A percentile compares a stretch with the other conserved stretches of the same genome.
These are phyloP conservation scores for Beauveria caledonica DNA, from an alignment of 2,329 filamentous ascomycete genomes.

Conservation along the genomic window DNA sequence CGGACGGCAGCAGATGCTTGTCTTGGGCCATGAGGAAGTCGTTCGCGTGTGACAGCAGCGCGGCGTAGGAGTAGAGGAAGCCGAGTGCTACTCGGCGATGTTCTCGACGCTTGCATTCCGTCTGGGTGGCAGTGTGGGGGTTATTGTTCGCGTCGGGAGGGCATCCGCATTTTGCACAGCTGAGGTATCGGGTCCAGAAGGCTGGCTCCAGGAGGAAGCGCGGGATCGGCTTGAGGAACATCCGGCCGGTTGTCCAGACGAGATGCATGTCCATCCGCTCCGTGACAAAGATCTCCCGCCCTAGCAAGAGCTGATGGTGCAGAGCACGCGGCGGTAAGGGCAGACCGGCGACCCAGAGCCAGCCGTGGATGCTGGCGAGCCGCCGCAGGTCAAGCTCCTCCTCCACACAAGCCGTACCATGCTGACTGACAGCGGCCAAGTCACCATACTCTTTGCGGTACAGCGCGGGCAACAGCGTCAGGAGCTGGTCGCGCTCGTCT, in stretches of 20 bases:
- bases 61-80: conserved; percentile 28
- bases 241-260: conserved; percentile 17
- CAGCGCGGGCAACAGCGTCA: no score
- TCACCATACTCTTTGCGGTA: no score
- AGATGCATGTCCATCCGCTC: conserved; percentile 17
- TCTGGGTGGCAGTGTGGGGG: background rate
- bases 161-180: background rate
- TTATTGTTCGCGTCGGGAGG: background rate
- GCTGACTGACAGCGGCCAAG: no score
- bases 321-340: no score
- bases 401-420: no score
- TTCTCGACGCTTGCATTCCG: background rate
- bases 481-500: no score
- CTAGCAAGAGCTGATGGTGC: no score
- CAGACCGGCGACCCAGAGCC: no score
- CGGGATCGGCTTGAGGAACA: conserved; percentile 28
- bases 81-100: background rate
- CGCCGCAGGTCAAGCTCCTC: no score
- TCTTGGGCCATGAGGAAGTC: conserved; percentile 26
- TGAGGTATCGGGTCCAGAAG: background rate
- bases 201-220: conserved; percentile 24
- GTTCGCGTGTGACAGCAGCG: conserved; percentile 26
- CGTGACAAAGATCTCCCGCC: no score
- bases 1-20: background rate
- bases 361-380: no score